Evolutionary conservation across 2,329 filamentous ascomycete genomes (phyloP).

Genomic region (Madurella mycetomatis): DNA sequence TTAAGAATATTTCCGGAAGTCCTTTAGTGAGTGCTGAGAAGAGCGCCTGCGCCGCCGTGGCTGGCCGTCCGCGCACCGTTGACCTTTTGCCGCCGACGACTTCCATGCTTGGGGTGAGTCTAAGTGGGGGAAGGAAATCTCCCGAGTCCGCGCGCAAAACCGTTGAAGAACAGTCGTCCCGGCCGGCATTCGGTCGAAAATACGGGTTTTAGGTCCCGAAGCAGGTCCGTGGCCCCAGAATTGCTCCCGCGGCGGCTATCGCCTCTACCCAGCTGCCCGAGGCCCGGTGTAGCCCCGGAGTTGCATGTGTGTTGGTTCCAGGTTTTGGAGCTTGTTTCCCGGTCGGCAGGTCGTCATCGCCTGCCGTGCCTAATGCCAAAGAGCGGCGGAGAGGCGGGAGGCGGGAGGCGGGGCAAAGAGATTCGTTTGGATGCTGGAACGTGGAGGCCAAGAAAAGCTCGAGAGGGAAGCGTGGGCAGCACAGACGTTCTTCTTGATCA

Average conservation of each 20-base stretch:
- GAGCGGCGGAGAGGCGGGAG: too few species aligned
- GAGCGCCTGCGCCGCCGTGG: not conserved
- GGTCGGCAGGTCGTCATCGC: not conserved
- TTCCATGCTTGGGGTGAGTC: not conserved
- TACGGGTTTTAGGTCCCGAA: too few species aligned
- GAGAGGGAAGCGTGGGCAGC: not conserved
- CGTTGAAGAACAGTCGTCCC: too few species aligned
- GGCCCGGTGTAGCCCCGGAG: not conserved
- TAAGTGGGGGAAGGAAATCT: not conserved
- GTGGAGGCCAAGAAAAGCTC: too few species aligned
- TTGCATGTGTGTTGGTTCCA: constrained; percentile 12
- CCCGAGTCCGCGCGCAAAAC: too few species aligned
- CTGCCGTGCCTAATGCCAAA: not conserved
- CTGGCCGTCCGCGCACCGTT: not conserved
- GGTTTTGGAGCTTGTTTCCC: constrained; percentile 4
- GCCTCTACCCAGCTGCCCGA: not conserved
- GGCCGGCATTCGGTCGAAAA: too few species aligned
- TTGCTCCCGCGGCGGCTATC: too few species aligned
- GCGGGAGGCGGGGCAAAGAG: too few species aligned
- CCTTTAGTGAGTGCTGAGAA: too few species aligned
- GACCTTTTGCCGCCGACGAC: too few species aligned
- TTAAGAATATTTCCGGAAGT: too few species aligned
- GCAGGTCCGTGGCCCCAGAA: too few species aligned
- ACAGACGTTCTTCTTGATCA: not conserved
- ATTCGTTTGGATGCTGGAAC: not conserved